These are phyloP conservation scores for Trichoderma sp. DNA, from an alignment of 2,329 filamentous ascomycete genomes.

Conservation along the genomic window DNA sequence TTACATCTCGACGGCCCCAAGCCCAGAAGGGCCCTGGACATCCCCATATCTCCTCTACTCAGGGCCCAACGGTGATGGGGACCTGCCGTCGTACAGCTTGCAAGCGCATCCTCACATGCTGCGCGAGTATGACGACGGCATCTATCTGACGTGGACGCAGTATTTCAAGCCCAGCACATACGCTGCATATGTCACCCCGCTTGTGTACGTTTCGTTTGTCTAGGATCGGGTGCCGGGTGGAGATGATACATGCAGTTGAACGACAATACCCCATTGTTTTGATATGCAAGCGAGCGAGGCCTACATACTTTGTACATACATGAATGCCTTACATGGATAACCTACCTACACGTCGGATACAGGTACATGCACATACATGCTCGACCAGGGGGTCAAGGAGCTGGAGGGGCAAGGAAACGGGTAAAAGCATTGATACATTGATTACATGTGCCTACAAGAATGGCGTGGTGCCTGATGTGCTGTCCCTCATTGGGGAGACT, in stretches of 20 bases:
- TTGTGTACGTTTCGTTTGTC: constrained; percentile 24
- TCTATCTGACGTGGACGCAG: constrained; percentile 25
- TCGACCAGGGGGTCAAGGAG: neutral
- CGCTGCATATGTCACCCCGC: constrained; percentile 22
- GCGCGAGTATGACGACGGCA: constrained; percentile 18
- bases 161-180: constrained; percentile 22
- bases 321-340: neutral
- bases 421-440: neutral
- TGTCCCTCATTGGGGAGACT: neutral
- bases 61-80: constrained; percentile 16
- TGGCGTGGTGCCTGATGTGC: neutral
- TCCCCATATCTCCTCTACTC: constrained; percentile 20
- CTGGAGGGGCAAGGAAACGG: neutral
- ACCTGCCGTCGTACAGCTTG: constrained; percentile 21
- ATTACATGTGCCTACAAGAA: neutral
- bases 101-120: constrained; percentile 23
- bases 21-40: constrained; percentile 23
- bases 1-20: constrained; percentile 26
- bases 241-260: neutral
- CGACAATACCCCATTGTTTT: neutral
- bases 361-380: neutral
- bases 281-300: neutral
- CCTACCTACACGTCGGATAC: neutral
- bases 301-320: neutral
- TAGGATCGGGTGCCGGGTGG: neutral